Evolutionary conservation across 352 stramenopile species (phyloP).

Genomic region (Elongisporangium undulatum): DNA sequence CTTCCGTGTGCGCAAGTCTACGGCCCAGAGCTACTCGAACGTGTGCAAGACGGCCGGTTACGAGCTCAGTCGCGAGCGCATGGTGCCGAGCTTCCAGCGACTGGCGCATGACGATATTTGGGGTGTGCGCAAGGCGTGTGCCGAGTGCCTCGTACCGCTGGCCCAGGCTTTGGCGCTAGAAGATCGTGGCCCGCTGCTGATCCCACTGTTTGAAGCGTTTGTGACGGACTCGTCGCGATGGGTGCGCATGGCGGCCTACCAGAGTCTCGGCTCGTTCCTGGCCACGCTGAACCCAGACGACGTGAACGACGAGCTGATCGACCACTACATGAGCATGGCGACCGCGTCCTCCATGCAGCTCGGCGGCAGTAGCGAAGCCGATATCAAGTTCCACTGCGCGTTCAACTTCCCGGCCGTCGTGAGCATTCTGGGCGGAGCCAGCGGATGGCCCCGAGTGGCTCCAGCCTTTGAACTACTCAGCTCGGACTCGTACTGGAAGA

Average conservation of each 20-base stretch:
- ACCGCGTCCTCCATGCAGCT: constrained; percentile 49
- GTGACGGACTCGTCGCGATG: constrained; percentile 89
- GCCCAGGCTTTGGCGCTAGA: constrained; percentile 72
- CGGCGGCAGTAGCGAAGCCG: constrained; percentile 68
- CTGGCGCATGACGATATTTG: constrained; percentile 94
- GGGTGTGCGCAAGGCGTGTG: constrained; percentile 90
- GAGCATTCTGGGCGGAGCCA: constrained; percentile 54
- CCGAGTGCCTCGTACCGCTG: constrained; percentile 88
- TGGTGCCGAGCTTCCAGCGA: constrained; percentile 89
- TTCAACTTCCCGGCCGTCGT: constrained; percentile 90
- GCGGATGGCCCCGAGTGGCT: constrained; percentile 73
- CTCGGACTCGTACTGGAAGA: constrained; percentile 85
- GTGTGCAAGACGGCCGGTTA: constrained; percentile 81
- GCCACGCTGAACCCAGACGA: constrained; percentile 83
- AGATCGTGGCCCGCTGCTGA: constrained; percentile 74
- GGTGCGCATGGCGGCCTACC: constrained; percentile 93
- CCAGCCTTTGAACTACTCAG: constrained; percentile 78
- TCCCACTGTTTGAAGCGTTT: constrained; percentile 88
- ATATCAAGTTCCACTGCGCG: constrained; percentile 91
- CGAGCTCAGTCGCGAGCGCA: constrained; percentile 71
- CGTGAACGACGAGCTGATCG: constrained; percentile 73
- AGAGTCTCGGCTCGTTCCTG: constrained; percentile 80
- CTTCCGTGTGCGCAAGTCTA: constrained; percentile 92
- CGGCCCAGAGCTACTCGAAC: constrained; percentile 88
- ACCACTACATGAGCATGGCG: constrained; percentile 85